Base-by-base conservation (phyloP, 2,329 filamentous ascomycete genomes). In the Ceratocystis alfenasii region DNA sequence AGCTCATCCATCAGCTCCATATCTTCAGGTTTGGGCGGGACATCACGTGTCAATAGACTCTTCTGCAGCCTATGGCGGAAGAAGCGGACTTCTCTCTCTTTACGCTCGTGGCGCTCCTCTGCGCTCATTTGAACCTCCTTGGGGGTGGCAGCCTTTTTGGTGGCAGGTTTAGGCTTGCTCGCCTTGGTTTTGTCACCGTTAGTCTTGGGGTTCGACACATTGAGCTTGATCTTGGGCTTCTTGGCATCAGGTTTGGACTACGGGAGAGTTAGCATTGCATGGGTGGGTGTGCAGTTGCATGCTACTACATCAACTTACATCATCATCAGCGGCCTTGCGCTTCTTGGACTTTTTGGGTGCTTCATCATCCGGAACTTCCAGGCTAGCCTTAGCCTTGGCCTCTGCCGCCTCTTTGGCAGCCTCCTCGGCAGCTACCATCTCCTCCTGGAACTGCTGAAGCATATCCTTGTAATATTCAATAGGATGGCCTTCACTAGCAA, bases 61-160 rank as follows among this genome's bases (percentile, higher is more conserved):
- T 95, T 95, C 74, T 99, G 94, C 44, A 99, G 85, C 74, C 92
- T 90, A 77, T 99, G 93, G 69, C 94, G 88, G 48, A 96, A 83
- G 75, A 95, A 97, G 41, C 96, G 79, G n/a, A 99, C 90, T 70
- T 89, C 86, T 70, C 85, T 87, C 81, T 88, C 79, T 73, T 86
- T 87, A 71, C 84, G 82, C 44, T 76, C 71, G 44, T 78, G 79
- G 70, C 80, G 81, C 74, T 87, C 82, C 69, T 85, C 83, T 0
- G 81, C 76, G 12, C 79, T 81, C 68, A 84, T 71, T 71, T 85
- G 83, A 1, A 80, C 77, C 73, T 86, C 83, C 73, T 83, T 83
- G 10, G 79, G 73, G 6, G 73, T 70, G 64, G 79, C 80, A 6
- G 79, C 76, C 70, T 83, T 81, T 71, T 84, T 83, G 66, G 88